These are phyloP conservation scores for Neopestalotiopsis rosae DNA, from an alignment of 2,329 filamentous ascomycete species.

Conservation along the genomic window DNA sequence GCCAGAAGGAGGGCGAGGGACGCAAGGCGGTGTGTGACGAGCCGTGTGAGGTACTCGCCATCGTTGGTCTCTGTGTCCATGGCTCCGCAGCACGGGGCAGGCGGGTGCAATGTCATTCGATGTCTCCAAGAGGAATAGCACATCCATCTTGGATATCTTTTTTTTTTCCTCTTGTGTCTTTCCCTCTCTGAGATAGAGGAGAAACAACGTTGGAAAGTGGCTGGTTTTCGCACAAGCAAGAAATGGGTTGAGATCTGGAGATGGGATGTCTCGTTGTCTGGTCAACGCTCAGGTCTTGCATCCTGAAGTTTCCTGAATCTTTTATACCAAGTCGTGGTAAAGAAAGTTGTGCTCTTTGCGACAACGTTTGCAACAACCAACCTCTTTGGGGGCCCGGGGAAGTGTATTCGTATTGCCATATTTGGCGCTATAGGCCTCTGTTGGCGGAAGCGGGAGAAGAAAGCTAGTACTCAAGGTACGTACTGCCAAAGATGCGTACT, in stretches of 20 bases:
- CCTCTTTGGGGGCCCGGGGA: not conserved
- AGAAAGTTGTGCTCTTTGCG: not conserved
- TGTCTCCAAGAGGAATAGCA: not conserved
- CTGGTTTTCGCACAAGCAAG: not conserved
- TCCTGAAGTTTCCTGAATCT: not conserved
- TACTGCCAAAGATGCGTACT: conserved; percentile 1
- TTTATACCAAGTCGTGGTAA: not conserved
- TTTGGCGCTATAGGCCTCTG: not conserved
- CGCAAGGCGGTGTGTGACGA: conserved; percentile 38
- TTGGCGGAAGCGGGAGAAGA: conserved; percentile 2
- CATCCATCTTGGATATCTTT: not conserved
- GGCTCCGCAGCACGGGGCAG: conserved; percentile 1
- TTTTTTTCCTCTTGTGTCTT: not conserved
- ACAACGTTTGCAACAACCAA: not conserved
- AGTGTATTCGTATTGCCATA: not conserved
- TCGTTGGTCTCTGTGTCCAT: not conserved
- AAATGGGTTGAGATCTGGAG: not conserved
- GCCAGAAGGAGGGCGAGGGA: conserved; percentile 25
- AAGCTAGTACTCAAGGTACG: conserved; percentile 13
- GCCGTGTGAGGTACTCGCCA: conserved; percentile 6
- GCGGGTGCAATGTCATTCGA: conserved; percentile 4
- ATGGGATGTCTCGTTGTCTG: not conserved
- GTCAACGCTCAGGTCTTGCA: not conserved
- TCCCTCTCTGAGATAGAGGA: not conserved
- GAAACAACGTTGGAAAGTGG: not conserved